Evolutionary conservation across 495 filamentous ascomycete genomes (phyloP).

Genomic region (Penicillium cosmopolitanum): DNA sequence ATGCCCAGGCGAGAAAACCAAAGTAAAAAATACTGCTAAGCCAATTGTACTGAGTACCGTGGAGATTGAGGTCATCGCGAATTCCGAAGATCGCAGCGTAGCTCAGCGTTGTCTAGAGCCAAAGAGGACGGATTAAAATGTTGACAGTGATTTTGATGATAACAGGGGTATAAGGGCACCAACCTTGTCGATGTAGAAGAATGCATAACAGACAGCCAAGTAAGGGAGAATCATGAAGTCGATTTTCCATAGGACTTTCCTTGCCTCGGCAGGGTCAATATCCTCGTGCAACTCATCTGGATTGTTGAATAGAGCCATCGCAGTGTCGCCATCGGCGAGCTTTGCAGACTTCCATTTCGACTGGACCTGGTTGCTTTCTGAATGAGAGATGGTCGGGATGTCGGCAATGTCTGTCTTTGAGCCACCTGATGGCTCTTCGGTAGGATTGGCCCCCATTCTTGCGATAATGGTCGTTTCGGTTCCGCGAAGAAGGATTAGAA

Average conservation of each 20-base stretch:
- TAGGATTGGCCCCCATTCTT: slow-evolving; percentile 17
- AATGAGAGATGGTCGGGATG: slow-evolving; percentile 27
- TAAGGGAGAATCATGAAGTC: slow-evolving; percentile 55
- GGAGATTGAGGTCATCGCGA: slow-evolving; percentile 45
- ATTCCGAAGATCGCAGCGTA: slow-evolving; percentile 63
- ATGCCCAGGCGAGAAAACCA: slow-evolving; percentile 52
- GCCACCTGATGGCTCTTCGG: slow-evolving; percentile 18
- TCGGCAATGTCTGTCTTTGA: slow-evolving; percentile 31
- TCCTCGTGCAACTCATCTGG: slow-evolving; percentile 48
- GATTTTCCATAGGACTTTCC: slow-evolving; percentile 56
- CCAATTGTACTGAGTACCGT: slow-evolving; percentile 56
- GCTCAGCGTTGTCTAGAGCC: slow-evolving; percentile 52
- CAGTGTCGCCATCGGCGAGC: slow-evolving; percentile 45
- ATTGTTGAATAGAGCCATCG: slow-evolving; percentile 49
- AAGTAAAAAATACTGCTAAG: slow-evolving; percentile 59
- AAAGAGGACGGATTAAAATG: background rate
- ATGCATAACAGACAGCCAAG: slow-evolving; percentile 61
- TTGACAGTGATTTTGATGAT: background rate
- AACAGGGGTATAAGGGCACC: slow-evolving; percentile 13
- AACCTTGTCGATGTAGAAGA: slow-evolving; percentile 63
- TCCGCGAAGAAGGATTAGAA: too few species aligned
- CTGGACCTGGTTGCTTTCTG: slow-evolving; percentile 29
- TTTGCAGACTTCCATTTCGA: slow-evolving; percentile 34
- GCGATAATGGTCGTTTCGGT: too few species aligned
- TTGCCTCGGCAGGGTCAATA: slow-evolving; percentile 52